These are phyloP conservation scores for Balansia obtecta DNA, from an alignment of 2,329 filamentous ascomycete species.

Conservation along the genomic window DNA sequence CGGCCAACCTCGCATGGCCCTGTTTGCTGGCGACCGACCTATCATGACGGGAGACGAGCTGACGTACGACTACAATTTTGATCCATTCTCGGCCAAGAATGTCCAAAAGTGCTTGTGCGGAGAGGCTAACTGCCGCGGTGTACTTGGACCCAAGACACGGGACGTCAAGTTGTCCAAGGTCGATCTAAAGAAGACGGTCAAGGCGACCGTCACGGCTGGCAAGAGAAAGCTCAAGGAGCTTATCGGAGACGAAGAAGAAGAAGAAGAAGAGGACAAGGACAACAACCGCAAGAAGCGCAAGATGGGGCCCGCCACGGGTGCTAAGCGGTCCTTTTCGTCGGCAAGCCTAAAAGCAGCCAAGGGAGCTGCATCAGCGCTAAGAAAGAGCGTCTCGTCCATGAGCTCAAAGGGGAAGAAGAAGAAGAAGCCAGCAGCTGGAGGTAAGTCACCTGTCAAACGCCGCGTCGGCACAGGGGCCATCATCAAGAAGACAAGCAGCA, in stretches of 20 bases:
- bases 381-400: conserved; percentile 17
- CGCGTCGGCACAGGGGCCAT: conserved; percentile 14
- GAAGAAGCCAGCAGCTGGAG: conserved; percentile 12
- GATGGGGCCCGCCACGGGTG: conserved; percentile 20
- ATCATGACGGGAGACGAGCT: conserved; percentile 94
- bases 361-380: conserved; percentile 23
- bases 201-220: conserved; percentile 31
- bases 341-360: conserved; percentile 24
- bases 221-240: conserved; percentile 47
- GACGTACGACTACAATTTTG: conserved; percentile 81
- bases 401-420: conserved; percentile 15
- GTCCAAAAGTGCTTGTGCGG: conserved; percentile 55
- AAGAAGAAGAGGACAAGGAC: conserved; percentile 21
- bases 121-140: conserved; percentile 49
- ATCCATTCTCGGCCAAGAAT: conserved; percentile 56
- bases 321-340: conserved; percentile 22
- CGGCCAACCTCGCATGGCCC: conserved; percentile 87
- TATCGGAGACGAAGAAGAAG: conserved; percentile 28
- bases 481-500: conserved; percentile 17
- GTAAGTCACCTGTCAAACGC: conserved; percentile 11
- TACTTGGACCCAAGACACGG: conserved; percentile 49
- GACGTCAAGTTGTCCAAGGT: conserved; percentile 39
- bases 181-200: conserved; percentile 25
- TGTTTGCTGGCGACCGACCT: conserved; percentile 81
- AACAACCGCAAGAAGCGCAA: conserved; percentile 39